Evolutionary conservation across 78 protist species (phyloP).

Genomic region (Cyanophora paradoxa): DNA sequence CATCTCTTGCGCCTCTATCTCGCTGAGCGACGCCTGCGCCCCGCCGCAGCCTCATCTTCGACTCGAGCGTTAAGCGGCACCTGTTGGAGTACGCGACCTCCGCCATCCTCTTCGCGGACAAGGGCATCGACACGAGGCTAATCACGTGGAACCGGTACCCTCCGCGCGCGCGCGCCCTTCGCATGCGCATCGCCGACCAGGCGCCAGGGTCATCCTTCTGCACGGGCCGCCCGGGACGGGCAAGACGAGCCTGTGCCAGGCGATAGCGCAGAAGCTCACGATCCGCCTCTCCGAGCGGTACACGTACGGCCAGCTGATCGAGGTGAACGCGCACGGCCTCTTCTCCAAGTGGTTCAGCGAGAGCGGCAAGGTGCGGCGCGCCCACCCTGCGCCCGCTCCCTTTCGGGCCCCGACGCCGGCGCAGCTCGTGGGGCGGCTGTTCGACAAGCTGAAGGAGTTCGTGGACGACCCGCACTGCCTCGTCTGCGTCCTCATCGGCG

Average conservation of each 20-base stretch:
- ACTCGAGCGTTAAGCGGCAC: slow-evolving; percentile 18
- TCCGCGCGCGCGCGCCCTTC: no score
- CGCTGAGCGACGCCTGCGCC: background rate
- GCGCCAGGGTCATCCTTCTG: slow-evolving; percentile 64
- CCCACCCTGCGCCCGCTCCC: background rate
- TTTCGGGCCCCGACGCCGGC: no score
- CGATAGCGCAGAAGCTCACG: slow-evolving; percentile 87
- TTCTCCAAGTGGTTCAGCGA: slow-evolving; percentile 95
- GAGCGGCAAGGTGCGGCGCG: slow-evolving; percentile 84
- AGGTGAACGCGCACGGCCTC: slow-evolving; percentile 67
- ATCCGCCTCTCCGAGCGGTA: slow-evolving; percentile 45
- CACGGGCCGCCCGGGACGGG: slow-evolving; percentile 98
- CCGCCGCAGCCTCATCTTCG: background rate
- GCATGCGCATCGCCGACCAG: no score
- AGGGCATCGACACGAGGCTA: slow-evolving; percentile 32
- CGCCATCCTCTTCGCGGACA: slow-evolving; percentile 42
- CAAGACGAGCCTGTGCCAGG: slow-evolving; percentile 76
- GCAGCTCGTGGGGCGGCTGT: no score
- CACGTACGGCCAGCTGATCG: slow-evolving; percentile 29
- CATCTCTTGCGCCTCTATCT: slow-evolving; percentile 25
- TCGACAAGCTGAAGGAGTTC: background rate
- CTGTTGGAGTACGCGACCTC: slow-evolving; percentile 47
- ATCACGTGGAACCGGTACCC: slow-evolving; percentile 57
- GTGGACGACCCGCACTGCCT: slow-evolving; percentile 1
- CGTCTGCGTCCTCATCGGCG: slow-evolving; percentile 38